Evolutionary conservation across 1,284 basidiomycete species (phyloP), one percentile per base, ranked within the genome.

Genomic region (Volvariella volvacea): DNA sequence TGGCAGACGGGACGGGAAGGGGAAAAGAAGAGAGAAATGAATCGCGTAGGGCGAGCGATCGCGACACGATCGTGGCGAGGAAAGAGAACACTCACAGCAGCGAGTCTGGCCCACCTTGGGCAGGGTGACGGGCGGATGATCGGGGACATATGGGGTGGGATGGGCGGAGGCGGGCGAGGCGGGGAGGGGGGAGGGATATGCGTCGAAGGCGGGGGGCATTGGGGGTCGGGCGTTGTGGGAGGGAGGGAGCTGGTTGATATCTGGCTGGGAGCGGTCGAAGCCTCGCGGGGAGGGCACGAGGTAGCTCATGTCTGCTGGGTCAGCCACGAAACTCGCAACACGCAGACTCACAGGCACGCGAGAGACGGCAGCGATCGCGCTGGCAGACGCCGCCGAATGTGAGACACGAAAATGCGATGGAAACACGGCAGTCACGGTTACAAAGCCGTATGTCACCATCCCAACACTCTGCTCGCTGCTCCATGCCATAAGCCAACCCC

Each of bases 51-150:
- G 10, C 14, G 17, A 19, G 4, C 39, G 41, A 31, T 40, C 33
- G 42, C 39, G 37, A 30, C 15, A 41, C 40, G 46, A 49, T 43
- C 46, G 41, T 41, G 37, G 34, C 25, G 25, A 12, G 25, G 25
- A 28, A 22, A 25, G 37, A 45, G 45, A 54, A 51, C 49, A 71
- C 84, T 64, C 56, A 87, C 85, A 87, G 56, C 84, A 88, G 54
- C 84, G 79, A 48, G 80, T 83, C 57, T 85, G 71, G 47, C 79
- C 82, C 47, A 81, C 56, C 61, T 75, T 78, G 50, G 82, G 83
- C 39, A 67, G 48, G 22, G 47, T 19, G n/a, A 52, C 48, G 42
- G 44, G 48, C 34, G 45, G 48, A 25, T 49, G 43, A 40, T 47
- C 45, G 32, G 40, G 34, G 20, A 48, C 41, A 39, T 48, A 46